phyloP scores from a whole-genome alignment of 2,329 filamentous ascomycete species.

The Xylariaceae sp. region DNA sequence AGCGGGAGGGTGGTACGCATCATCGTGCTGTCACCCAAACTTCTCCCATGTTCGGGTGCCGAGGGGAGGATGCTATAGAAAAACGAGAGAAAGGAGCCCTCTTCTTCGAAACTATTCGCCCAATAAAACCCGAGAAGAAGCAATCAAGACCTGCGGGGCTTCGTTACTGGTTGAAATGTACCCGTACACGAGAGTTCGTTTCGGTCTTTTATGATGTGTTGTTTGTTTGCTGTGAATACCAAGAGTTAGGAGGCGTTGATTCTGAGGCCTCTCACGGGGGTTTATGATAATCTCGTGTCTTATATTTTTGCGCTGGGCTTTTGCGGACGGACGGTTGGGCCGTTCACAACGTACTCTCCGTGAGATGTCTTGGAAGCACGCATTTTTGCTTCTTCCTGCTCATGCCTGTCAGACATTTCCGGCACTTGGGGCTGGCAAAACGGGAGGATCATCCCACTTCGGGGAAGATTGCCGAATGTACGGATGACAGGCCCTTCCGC shows the following conservation, averaged over 20 bases:
- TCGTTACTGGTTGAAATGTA: constrained; percentile 8
- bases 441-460: neutral
- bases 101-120: constrained; percentile 6
- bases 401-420: neutral
- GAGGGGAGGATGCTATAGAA: neutral
- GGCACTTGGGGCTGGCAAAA: neutral
- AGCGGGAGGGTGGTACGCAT: constrained; percentile 11
- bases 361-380: neutral
- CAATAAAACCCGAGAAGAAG: constrained; percentile 12
- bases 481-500: neutral
- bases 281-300: neutral
- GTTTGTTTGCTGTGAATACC: constrained; percentile 4
- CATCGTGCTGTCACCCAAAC: constrained; percentile 14
- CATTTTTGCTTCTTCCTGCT: neutral
- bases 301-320: neutral
- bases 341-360: neutral
- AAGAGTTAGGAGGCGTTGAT: neutral
- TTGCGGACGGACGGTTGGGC: neutral
- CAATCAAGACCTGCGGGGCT: neutral
- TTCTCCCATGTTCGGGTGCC: constrained; percentile 11
- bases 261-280: neutral
- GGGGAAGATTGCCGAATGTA: neutral
- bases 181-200: no score
- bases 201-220: neutral
- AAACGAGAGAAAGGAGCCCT: neutral